Conservation (phyloP, 2,329 filamentous ascomycete species). For the Byssochlamys sp. region DNA sequence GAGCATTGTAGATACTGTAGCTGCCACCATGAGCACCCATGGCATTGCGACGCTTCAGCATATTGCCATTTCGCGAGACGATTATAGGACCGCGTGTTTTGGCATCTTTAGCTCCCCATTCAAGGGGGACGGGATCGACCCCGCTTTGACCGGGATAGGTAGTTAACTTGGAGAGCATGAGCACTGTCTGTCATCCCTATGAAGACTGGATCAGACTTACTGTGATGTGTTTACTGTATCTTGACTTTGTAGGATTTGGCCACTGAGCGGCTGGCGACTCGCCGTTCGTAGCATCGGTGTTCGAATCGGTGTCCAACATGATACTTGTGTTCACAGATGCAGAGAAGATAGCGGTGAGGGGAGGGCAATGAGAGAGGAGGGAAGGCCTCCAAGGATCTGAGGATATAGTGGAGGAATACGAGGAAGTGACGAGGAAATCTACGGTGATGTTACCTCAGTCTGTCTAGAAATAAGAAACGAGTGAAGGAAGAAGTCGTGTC, state of each 20-base stretch:
- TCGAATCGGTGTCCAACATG: slow-evolving; percentile 16
- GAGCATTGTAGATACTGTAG: slow-evolving; percentile 89
- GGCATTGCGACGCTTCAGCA: slow-evolving; percentile 36
- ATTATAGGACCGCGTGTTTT: slow-evolving; percentile 73
- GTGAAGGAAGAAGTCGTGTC: background rate
- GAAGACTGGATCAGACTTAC: slow-evolving; percentile 12
- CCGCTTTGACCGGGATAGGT: slow-evolving; percentile 92
- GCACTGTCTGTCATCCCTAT: background rate
- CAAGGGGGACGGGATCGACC: slow-evolving; percentile 78
- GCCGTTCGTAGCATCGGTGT: slow-evolving; percentile 6
- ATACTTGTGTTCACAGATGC: background rate
- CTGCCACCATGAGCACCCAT: slow-evolving; percentile 74
- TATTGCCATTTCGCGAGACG: slow-evolving; percentile 45
- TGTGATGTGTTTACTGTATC: slow-evolving; percentile 27
- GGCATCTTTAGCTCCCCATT: slow-evolving; percentile 75
- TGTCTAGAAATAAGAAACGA: slow-evolving; percentile 13
- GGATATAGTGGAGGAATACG: background rate
- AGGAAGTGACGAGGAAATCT: slow-evolving; percentile 2
- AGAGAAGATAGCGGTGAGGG: background rate
- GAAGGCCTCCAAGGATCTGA: slow-evolving; percentile 1
- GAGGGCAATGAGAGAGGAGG: background rate
- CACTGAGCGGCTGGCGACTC: slow-evolving; percentile 12
- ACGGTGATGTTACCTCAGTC: slow-evolving; percentile 30
- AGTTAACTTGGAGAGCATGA: slow-evolving; percentile 39
- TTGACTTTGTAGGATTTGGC: slow-evolving; percentile 13